Conservation (phyloP, 305 asterid genomes). For the Ruellia speciosa region DNA sequence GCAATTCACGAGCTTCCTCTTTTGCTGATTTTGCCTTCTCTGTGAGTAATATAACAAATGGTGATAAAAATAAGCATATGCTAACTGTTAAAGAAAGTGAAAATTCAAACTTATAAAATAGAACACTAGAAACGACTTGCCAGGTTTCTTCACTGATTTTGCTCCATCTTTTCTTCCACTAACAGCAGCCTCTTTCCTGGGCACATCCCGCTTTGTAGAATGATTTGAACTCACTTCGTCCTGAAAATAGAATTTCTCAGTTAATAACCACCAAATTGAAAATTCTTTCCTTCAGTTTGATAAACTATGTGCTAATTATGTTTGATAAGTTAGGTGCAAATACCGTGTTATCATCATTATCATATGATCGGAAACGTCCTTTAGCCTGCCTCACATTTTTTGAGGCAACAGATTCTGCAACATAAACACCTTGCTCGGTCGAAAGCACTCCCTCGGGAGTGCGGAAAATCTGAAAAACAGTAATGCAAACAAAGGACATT, state of each 20-base stretch:
- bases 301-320: conserved; percentile 17
- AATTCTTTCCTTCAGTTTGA: conserved; percentile 18
- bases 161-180: conserved; percentile 65
- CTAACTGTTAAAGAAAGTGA: conserved; percentile 1
- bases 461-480: conserved; percentile 54
- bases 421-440: conserved; percentile 88
- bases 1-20: conserved; percentile 97
- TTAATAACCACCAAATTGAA: conserved; percentile 5
- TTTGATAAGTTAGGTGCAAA: conserved; percentile 15
- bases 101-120: conserved; percentile 3
- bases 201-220: conserved; percentile 47
- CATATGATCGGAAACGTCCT: conserved; percentile 75
- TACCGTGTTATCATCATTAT: conserved; percentile 50
- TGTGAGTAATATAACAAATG: conserved; percentile 25
- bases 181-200: conserved; percentile 45
- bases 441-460: conserved; percentile 94
- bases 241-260: conserved; percentile 37
- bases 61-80: conserved; percentile 11
- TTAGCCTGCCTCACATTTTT: conserved; percentile 81
- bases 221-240: conserved; percentile 54
- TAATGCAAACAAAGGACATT: conserved; percentile 14
- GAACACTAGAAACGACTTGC: conserved; percentile 29
- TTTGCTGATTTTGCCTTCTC: conserved; percentile 87
- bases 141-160: conserved; percentile 69
- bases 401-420: conserved; percentile 72